Evolutionary conservation across 202 grass and related monocot species (phyloP), one percentile per base, ranked within the genome.

Genomic region (Setaria viridis): DNA sequence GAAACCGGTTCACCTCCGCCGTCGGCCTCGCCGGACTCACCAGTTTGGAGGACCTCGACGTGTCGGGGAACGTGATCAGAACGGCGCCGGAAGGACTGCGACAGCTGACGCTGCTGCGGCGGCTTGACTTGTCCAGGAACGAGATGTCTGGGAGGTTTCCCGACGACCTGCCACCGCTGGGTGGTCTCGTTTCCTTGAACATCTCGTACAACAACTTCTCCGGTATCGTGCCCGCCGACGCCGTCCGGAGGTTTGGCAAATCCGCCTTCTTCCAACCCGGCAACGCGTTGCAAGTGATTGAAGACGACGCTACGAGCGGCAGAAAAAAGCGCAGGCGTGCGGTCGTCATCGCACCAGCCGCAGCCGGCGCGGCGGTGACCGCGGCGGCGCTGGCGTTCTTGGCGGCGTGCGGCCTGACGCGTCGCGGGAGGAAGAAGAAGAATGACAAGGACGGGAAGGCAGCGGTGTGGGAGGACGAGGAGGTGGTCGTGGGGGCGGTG

Each of bases 151-250:
- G 94, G 42, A 62, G 15, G 59, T 67, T 94, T 15, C 92, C 92
- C 37, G 48, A 33, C 13, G 92, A 90, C 43, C 77, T 97, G 6
- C 94, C 94, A 4, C 70, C 79, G 43, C 82, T 97, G 4, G 79
- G n/a, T 0, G 58, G 70, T 13, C 65, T 94, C 49, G 62, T 1
- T 20, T 81, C 72, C 83, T 39, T 97, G 67, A 81, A 97, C 67
- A 73, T 97, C 35, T 97, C 94, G 29, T 55, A 89, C 15, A 94
- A 97, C 49, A 92, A 92, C 20, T 94, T 97, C 75, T 87, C 88
- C 2, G 94, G 94, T 7, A 19, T 42, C 7, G 86, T 97, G 16
- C 9, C 34, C 42, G 9, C 9, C 9, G 59, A 45, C 37, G 15
- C 72, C 25, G 14, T 86, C 34, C 34, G 41, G 5, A 94, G 77